Conservation (phyloP, 257 asterid genomes). For the Salvia splendens region DNA sequence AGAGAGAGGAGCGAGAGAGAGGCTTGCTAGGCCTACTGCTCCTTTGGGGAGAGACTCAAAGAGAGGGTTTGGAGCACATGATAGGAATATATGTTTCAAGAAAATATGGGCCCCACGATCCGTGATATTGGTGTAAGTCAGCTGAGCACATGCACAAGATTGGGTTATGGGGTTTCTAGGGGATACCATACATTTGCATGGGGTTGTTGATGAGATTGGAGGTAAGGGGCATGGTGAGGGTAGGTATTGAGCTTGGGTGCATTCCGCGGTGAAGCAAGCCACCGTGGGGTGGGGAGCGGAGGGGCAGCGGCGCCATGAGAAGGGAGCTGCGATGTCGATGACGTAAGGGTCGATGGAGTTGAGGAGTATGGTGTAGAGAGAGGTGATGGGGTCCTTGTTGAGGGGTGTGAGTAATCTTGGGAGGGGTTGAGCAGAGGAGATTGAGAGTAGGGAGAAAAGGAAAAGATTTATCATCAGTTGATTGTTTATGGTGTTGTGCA, state of each 20-base stretch:
- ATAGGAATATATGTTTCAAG: neutral
- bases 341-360: constrained; percentile 31
- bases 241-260: constrained; percentile 38
- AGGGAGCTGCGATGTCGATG: constrained; percentile 38
- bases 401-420: constrained; percentile 37
- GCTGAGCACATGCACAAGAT: constrained; percentile 30
- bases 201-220: neutral
- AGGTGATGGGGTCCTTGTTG: constrained; percentile 37
- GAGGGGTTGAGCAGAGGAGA: constrained; percentile 31
- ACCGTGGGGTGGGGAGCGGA: constrained; percentile 16
- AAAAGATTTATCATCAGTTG: constrained; percentile 9
- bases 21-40: constrained; percentile 40
- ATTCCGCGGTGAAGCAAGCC: constrained; percentile 36
- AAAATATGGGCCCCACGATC: constrained; percentile 9
- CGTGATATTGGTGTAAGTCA: constrained; percentile 29
- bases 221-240: constrained; percentile 16
- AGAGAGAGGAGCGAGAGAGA: constrained; percentile 42
- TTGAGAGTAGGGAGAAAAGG: constrained; percentile 27
- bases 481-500: neutral
- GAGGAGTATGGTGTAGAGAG: constrained; percentile 39
- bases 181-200: constrained; percentile 37
- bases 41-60: constrained; percentile 34
- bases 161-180: constrained; percentile 38
- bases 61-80: constrained; percentile 38
- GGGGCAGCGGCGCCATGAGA: constrained; percentile 44